Conservation (phyloP, 73 alveolate genomes). For the Paramecium sonneborni region DNA sequence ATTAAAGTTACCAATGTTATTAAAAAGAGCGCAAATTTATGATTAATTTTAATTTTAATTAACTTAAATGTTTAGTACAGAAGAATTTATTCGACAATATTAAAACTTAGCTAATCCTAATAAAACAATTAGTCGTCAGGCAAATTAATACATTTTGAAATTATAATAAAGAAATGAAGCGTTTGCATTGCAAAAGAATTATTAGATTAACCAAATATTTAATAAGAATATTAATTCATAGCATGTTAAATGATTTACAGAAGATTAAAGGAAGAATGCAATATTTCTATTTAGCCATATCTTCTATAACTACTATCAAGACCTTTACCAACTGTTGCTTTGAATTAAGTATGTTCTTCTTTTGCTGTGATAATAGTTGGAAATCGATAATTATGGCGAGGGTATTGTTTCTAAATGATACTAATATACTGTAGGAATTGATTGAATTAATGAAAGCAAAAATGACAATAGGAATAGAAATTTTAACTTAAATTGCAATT, state of each 20-base stretch:
- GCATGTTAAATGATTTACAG: conserved; percentile 22
- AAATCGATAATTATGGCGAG: conserved; percentile 15
- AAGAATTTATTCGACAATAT: background rate
- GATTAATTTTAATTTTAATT: background rate
- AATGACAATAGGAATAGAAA: conserved; percentile 18
- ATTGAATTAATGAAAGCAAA: background rate
- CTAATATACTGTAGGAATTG: background rate
- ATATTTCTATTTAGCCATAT: background rate
- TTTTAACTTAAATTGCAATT: conserved; percentile 4
- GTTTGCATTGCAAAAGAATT: background rate
- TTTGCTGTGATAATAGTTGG: conserved; percentile 38
- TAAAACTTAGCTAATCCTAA: conserved; percentile 23
- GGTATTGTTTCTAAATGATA: background rate
- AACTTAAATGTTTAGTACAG: conserved; percentile 15
- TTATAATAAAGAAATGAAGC: background rate
- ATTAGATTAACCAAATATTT: background rate
- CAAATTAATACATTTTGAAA: conserved; percentile 18
- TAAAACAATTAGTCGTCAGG: background rate
- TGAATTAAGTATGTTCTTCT: conserved; percentile 22
- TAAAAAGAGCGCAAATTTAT: background rate
- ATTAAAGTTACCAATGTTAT: background rate
- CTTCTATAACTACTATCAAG: background rate
- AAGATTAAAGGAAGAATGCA: conserved; percentile 17
- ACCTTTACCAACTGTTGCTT: conserved; percentile 34
- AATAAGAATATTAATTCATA: background rate